Base-by-base conservation (phyloP, 805 yeast genomes). In the Vanderwaltozyma polyspora region DNA sequence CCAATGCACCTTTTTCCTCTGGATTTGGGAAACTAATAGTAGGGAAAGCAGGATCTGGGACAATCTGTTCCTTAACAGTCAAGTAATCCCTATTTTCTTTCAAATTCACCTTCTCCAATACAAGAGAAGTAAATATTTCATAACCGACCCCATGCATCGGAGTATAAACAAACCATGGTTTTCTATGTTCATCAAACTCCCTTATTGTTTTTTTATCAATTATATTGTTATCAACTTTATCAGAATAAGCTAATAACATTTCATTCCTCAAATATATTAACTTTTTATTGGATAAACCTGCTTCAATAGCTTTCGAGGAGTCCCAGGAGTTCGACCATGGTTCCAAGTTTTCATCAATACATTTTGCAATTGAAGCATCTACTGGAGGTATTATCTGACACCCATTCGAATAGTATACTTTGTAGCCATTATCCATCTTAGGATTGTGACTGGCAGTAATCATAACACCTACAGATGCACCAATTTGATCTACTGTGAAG, bases 111-210 rank as follows among this genome's bases (percentile, higher is more conserved):
- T 74, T 35, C 2, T 40, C 25, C 3, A 33, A 21, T 7, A 42
- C 41, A 11, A 54, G 60, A 28, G 61, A 51, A 4, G 52, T 49
- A 27, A 80, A 76, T 18, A 76, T 70, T 29, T 75, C 77, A 18
- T 66, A 60, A 0, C 98, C 98, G 6, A 89, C 94, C 8, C 98
- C 98, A 55, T 89, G 97, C 79, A 89, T 76, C 16, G 97, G 94
- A 0, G 97, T 89, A 51, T 89, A 89, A 1, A 86, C 82, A 37
- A 79, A 76, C 50, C 66, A 38, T 53, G 52, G 60, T 3, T 59
- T 29, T 14, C 24, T 26, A 6, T 14, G 12, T 25, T 21, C 19
- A 10, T 30, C 29, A n/a, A 18, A 11, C 10, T 21, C 23, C 10
- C 23, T 21, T 15, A 14, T 19, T 19, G 9, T n/a, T 24, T 26